Conservation (phyloP, 345 rosid genomes). For the Cardamine occulta region DNA sequence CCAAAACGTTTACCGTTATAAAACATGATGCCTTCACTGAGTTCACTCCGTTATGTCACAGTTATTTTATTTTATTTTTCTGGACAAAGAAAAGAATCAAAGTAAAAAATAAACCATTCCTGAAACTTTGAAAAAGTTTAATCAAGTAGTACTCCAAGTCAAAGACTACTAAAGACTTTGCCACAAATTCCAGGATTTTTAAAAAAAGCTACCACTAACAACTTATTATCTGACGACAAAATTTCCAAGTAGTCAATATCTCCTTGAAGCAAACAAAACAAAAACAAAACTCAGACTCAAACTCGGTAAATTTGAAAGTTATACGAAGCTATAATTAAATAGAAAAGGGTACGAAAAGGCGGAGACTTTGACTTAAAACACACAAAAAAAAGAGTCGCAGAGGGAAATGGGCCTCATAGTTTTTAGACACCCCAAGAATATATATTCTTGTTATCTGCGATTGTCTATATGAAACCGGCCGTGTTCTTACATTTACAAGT, state of each 20-base stretch:
- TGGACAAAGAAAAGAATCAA: not conserved
- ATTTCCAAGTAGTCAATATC: not conserved
- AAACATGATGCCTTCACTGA: conserved; percentile 26
- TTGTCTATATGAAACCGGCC: not conserved
- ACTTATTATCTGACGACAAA: not conserved
- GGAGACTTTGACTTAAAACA: conserved; percentile 37
- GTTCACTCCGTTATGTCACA: conserved; percentile 23
- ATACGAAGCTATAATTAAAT: not conserved
- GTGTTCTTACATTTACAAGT: not conserved
- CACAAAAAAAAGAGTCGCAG: conserved; percentile 6
- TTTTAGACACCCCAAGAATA: not conserved
- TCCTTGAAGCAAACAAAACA: not conserved
- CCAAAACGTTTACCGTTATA: conserved; percentile 33
- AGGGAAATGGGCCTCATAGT: conserved; percentile 16
- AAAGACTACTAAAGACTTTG: not conserved
- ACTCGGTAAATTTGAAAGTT: conserved; percentile 4
- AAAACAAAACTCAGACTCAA: conserved; percentile 1
- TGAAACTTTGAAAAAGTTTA: too few relatives aligned
- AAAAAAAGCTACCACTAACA: not conserved
- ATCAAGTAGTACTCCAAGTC: not conserved
- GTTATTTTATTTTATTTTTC: not conserved
- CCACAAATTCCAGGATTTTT: not conserved
- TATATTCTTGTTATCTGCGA: not conserved
- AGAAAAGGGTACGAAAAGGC: conserved; percentile 10
- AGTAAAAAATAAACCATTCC: not conserved